phyloP scores from a whole-genome alignment of 345 rosid species.

The Leavenworthia alabamica region DNA sequence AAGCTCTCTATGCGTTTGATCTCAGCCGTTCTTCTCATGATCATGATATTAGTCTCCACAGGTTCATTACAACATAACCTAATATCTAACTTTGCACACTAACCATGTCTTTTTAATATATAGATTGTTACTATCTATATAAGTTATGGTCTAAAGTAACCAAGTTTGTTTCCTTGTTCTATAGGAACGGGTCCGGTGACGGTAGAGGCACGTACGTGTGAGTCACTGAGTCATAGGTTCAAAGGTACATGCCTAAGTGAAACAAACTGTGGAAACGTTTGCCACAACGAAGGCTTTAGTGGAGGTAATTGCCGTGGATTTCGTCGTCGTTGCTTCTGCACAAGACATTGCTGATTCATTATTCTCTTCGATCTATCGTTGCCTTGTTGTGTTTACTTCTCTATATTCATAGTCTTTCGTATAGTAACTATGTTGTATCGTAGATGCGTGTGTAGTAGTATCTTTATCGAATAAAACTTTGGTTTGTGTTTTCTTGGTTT shows the following conservation, averaged over 20 bases:
- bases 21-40: constrained; percentile 22
- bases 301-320: constrained; percentile 42
- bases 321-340: constrained; percentile 49
- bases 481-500: constrained; percentile 5
- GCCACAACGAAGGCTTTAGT: constrained; percentile 42
- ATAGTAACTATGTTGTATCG: constrained; percentile 11
- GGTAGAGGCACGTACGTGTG: constrained; percentile 36
- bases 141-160: too few species aligned
- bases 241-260: constrained; percentile 32
- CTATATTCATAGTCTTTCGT: too few species aligned
- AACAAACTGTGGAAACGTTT: constrained; percentile 36
- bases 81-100: not conserved
- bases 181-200: constrained; percentile 31
- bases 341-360: constrained; percentile 38
- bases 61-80: constrained; percentile 18
- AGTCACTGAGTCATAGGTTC: constrained; percentile 41
- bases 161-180: too few species aligned
- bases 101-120: too few species aligned
- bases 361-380: not conserved
- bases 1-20: constrained; percentile 32
- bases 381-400: not conserved
- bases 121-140: too few species aligned
- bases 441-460: not conserved
- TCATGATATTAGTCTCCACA: constrained; percentile 27
- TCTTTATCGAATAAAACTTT: constrained; percentile 20